Evolutionary conservation across 306 rosid genomes (phyloP), one percentile per base, ranked within the genome.

Genomic region (Prunus fruticosa): DNA sequence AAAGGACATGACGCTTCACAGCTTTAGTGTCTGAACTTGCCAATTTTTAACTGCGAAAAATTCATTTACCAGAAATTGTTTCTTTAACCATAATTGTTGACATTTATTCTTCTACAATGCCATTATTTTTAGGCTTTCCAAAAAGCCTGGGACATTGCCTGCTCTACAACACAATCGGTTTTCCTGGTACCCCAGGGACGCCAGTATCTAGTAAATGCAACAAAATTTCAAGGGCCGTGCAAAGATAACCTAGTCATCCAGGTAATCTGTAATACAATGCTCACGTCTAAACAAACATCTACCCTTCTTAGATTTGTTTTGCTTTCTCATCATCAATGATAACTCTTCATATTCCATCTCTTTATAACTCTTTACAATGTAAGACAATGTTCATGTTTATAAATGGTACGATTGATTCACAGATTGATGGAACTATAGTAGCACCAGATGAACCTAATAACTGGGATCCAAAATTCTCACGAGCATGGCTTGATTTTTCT

Each of bases 371-470:
- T 27, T 54, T 54, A 5, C 34, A 60, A 25, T 61, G 38, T 27
- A 23, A 25, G 13, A 16, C 28, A 61, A 61, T 61, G 38, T 61
- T 23, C 12, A 1, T 45, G 75, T 43, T 57, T 25, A 12, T 57
- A 16, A 46, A 46, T 64, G 63, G 27, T 64, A 20, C 28, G 16
- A 30, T 47, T 18, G 43, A 71, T 75, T 25, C 61, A 71, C 70
- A 96, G 99, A 91, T 96, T 79, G 99, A 93, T 11, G 99, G 99
- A 81, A 92, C 87, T 69, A 80, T 96, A 67, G 80, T 96, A 74
- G 99, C 99, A 50, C 99, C 98, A n/a, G 89, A 81, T 65, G 96
- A 96, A 65, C 98, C 97, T 11, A 76, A 76, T 61, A 73, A 80
- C 63, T 96, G 99, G 99, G 94, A 96, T 89, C 87, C 96, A 16